These are phyloP conservation scores for Amborella trichopoda DNA, from an alignment of 164 flowering plant species.

Conservation along the genomic window DNA sequence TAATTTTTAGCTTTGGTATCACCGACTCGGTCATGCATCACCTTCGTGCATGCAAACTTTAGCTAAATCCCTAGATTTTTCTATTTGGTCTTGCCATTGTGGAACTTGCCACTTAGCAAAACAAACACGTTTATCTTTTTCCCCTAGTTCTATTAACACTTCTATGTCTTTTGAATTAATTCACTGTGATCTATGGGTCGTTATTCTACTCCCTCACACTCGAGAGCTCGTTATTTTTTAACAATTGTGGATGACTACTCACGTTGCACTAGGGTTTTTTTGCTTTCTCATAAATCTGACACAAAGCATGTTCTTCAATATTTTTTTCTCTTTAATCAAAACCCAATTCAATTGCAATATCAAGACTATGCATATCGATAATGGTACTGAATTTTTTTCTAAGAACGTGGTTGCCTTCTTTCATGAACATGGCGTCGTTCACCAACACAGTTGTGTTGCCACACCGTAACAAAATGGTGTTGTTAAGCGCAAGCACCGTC, in stretches of 20 bases:
- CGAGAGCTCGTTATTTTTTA: background rate
- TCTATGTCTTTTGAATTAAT: background rate
- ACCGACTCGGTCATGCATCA: too few relatives aligned
- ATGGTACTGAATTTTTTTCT: slow-evolving; percentile 4
- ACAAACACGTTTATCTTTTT: background rate
- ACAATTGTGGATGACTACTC: slow-evolving; percentile 12
- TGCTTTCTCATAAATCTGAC: slow-evolving; percentile 4
- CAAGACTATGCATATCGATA: background rate
- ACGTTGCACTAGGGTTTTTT: slow-evolving; percentile 6
- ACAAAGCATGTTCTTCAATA: background rate
- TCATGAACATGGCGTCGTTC: background rate
- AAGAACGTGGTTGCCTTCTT: background rate
- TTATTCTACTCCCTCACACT: background rate
- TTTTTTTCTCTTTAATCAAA: background rate
- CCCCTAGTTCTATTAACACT: background rate
- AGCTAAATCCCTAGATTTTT: too few relatives aligned
- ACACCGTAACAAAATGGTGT: slow-evolving; percentile 3
- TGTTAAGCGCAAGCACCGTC: slow-evolving; percentile 3
- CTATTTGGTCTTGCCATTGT: too few relatives aligned
- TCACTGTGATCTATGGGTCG: background rate
- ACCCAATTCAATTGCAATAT: background rate
- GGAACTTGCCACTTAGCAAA: slow-evolving; percentile 1
- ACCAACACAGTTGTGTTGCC: background rate
- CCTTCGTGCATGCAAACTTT: too few relatives aligned
- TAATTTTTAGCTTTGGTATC: too few relatives aligned